Conservation (phyloP, 495 filamentous ascomycete species). For the Xylaria telfairii region DNA sequence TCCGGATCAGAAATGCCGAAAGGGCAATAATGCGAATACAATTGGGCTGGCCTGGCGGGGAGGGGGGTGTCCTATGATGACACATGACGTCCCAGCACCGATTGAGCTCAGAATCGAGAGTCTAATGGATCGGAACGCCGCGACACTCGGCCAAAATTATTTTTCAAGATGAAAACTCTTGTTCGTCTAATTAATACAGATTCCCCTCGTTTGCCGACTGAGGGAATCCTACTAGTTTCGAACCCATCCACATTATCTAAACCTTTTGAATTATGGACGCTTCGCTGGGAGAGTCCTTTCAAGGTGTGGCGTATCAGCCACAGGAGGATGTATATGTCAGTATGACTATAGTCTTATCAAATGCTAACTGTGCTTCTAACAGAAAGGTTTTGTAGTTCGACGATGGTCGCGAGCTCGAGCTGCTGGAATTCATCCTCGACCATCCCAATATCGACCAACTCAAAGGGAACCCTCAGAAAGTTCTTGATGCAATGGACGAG, state of each 20-base stretch:
- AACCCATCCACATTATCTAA: not conserved
- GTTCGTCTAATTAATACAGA: not conserved
- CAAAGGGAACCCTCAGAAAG: conserved; percentile 64
- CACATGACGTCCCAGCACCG: conserved; percentile 40
- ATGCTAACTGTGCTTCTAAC: not conserved
- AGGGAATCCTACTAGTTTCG: not conserved
- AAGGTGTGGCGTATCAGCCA: conserved; percentile 29
- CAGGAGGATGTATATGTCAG: conserved; percentile 35
- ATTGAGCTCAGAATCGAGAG: not conserved
- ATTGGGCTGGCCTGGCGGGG: not conserved
- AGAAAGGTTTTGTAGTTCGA: conserved; percentile 53
- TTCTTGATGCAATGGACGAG: conserved; percentile 75
- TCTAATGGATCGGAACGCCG: not conserved
- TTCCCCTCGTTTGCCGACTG: not conserved
- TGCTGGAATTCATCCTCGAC: conserved; percentile 70
- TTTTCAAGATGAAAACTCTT: not conserved
- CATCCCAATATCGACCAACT: conserved; percentile 61
- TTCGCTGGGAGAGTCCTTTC: conserved; percentile 21
- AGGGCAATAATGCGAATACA: not conserved
- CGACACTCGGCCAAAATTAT: not conserved
- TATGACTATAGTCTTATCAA: conserved; percentile 3
- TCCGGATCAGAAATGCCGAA: not conserved
- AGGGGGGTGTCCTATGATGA: conserved; percentile 11
- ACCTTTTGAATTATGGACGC: conserved; percentile 40
- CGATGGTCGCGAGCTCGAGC: conserved; percentile 74